A percentile compares a stretch with the other conserved stretches of the same genome.
Conservation (phyloP, 1,284 basidiomycete genomes). For the Volvariella volvacea region DNA sequence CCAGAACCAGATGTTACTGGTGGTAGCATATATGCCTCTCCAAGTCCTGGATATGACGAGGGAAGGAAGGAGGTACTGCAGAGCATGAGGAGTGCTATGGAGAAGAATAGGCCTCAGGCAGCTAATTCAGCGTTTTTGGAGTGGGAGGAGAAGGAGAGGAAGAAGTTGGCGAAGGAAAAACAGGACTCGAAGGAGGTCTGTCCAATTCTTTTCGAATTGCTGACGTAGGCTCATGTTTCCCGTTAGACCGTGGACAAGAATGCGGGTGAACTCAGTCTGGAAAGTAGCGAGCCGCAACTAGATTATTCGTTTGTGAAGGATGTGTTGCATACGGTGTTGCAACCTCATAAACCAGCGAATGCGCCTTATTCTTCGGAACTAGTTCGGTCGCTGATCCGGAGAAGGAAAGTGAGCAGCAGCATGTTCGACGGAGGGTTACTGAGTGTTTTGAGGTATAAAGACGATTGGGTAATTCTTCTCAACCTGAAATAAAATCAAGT, state of each 20-base stretch:
- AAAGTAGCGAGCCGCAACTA: slow-evolving; percentile 20
- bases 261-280: no score
- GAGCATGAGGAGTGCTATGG: slow-evolving; percentile 17
- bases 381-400: slow-evolving; percentile 47
- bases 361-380: slow-evolving; percentile 46
- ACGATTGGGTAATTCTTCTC: slow-evolving; percentile 56
- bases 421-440: slow-evolving; percentile 59
- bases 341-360: slow-evolving; percentile 26
- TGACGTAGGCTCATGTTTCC: no score
- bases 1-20: slow-evolving; percentile 10
- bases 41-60: not conserved
- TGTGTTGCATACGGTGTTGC: slow-evolving; percentile 41
- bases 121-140: slow-evolving; percentile 45
- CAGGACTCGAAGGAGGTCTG: slow-evolving; percentile 4
- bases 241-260: no score
- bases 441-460: slow-evolving; percentile 36
- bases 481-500: not conserved
- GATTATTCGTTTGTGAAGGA: slow-evolving; percentile 52
- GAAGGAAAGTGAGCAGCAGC: slow-evolving; percentile 42
- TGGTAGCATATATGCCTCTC: not conserved
- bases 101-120: slow-evolving; percentile 21
- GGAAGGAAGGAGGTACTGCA: slow-evolving; percentile 10
- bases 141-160: slow-evolving; percentile 25
- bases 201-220: no score
- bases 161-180: slow-evolving; percentile 33